These are phyloP conservation scores for Neopestalotiopsis sp. DNA, from an alignment of 2,329 filamentous ascomycete genomes.

Conservation along the genomic window DNA sequence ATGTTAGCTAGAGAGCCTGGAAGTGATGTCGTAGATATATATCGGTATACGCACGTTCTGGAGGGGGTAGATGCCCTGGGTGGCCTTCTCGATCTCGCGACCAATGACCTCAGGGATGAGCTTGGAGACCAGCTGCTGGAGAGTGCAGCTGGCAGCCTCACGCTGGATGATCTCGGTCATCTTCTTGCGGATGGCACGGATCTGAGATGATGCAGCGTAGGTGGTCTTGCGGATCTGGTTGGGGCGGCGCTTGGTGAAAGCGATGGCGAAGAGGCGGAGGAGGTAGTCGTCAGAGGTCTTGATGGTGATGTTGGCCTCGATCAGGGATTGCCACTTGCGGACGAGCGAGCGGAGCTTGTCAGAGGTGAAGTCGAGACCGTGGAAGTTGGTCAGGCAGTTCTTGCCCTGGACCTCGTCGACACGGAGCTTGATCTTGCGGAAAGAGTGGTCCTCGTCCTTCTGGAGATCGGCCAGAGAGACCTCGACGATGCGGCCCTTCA, in stretches of 20 bases:
- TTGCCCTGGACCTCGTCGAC: conserved; percentile 99
- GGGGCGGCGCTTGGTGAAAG: conserved; percentile 97
- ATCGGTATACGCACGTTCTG: conserved; percentile 78
- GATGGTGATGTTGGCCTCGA: conserved; percentile 99
- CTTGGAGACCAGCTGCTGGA: conserved; percentile 97
- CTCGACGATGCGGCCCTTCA: conserved; percentile 99
- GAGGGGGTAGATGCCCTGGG: conserved; percentile 98
- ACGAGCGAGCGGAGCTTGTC: conserved; percentile 99
- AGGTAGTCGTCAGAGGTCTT: conserved; percentile 99
- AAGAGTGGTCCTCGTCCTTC: conserved; percentile 99
- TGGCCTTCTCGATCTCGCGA: conserved; percentile 99
- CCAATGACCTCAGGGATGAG: conserved; percentile 99
- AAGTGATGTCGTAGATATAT: conserved; percentile 11
- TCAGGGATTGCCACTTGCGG: conserved; percentile 99
- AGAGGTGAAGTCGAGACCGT: conserved; percentile 99
- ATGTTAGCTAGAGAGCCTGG: not conserved
- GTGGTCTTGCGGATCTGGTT: conserved; percentile 99
- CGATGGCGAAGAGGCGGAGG: conserved; percentile 97
- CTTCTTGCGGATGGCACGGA: conserved; percentile 98
- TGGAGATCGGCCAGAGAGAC: conserved; percentile 98
- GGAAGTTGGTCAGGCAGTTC: conserved; percentile 99
- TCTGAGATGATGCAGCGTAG: conserved; percentile 96
- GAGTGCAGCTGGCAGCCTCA: conserved; percentile 92
- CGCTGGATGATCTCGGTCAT: conserved; percentile 99
- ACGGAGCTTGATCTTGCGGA: conserved; percentile 99